Evolutionary conservation across 805 yeast species (phyloP).

Genomic region (Lipomyces sp.): DNA sequence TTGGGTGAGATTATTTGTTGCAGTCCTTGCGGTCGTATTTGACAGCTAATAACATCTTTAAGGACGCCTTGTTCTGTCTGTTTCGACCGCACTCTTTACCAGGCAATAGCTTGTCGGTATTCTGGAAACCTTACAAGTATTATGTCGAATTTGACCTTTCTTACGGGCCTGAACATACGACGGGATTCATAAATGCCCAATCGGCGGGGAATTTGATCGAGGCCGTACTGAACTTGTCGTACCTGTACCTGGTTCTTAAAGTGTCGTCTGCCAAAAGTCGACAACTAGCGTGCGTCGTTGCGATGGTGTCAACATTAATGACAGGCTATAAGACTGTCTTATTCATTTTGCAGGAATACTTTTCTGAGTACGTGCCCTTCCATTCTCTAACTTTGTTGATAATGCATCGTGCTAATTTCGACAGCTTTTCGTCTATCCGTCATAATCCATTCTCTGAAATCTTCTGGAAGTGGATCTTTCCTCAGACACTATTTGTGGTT

Average conservation of each 20-base stretch:
- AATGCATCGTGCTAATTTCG: not conserved
- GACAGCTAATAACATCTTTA: not conserved
- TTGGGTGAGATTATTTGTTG: not conserved
- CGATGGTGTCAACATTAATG: not conserved
- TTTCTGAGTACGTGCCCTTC: not conserved
- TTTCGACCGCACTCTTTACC: conserved; percentile 1
- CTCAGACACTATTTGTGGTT: not conserved
- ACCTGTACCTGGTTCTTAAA: not conserved
- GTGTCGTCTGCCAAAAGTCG: not conserved
- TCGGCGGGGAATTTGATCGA: not conserved
- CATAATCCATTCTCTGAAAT: conserved; percentile 2
- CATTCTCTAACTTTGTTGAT: not conserved
- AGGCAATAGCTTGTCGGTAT: not conserved
- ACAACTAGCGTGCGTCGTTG: not conserved
- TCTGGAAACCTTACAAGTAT: not conserved
- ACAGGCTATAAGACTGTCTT: conserved; percentile 3
- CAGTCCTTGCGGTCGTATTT: not conserved
- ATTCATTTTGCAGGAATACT: conserved; percentile 7
- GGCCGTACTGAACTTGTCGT: too few relatives aligned
- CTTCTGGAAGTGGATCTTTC: conserved; percentile 4
- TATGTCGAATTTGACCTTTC: not conserved
- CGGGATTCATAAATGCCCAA: conserved; percentile 6
- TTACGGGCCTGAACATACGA: not conserved
- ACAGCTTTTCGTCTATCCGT: not conserved
- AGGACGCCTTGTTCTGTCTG: conserved; percentile 1